Evolutionary conservation across 352 stramenopile species (phyloP), one percentile per base, ranked within the genome.

Genomic region (Peronosclerospora sorghi): DNA sequence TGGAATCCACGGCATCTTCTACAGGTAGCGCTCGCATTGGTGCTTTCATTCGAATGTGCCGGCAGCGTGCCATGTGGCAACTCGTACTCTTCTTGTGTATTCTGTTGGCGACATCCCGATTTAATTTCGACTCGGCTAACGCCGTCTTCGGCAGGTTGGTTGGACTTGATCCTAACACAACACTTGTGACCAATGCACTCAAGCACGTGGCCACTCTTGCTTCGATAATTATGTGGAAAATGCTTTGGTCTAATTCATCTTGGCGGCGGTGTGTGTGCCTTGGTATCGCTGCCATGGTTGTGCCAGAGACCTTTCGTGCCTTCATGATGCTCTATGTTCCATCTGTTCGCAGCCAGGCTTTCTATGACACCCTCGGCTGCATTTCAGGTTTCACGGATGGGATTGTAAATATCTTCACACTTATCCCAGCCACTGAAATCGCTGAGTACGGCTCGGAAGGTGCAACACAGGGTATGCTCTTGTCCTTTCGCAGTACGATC

Each of bases 1-100:
- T 54, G 32, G 54, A 60, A 24, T 39, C 50, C 6, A 45, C 44
- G 39, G 38, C 17, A 18, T 47, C 43, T 1, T 32, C 12, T 4
- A 45, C 35, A 4, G 35, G 45, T 13, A 51, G 38, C 8, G 62
- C 54, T 30, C 54, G 55, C 18, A 55, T 68, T 5, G 37, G 42
- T 21, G 41, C 58, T 14, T 72, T 86, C 49, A 73, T 82, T 41
- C 66, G 74, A 36, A 81, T 86, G 71, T 78, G 67, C 29, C 68
- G 83, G 53, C 74, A 86, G 48, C 71, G 71, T 14, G 74, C 74
- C 35, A 59, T 86, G 56, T 86, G 74, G 74, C 74, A 84, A 48
- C 70, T 86, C 35, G 71, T 83, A 53, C 55, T 83, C 29, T 86
- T 83, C 53, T 46, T 83, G 45, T 77, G 68, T 23, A 52, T 86